Conservation (phyloP, 2,329 filamentous ascomycete species). For the Aspergillus sp. region DNA sequence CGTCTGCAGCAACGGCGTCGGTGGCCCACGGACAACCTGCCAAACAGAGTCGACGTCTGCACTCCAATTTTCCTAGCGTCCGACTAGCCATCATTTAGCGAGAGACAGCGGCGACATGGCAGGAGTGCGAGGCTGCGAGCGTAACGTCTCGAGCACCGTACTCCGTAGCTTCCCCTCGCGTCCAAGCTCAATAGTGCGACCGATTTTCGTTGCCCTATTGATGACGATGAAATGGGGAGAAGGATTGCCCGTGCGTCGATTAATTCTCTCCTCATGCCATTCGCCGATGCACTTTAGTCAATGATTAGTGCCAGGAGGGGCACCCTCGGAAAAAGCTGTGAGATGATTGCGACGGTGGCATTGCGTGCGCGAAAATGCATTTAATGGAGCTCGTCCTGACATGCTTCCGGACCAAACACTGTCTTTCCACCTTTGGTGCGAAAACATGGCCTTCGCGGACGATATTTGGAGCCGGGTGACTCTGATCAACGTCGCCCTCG, state of each 20-base stretch:
- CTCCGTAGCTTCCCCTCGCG: not conserved
- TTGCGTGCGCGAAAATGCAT: not conserved
- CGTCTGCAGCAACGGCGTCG: not conserved
- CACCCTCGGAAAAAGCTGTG: not conserved
- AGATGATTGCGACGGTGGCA: not conserved
- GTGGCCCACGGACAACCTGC: not conserved
- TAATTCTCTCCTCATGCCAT: not conserved
- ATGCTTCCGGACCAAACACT: not conserved
- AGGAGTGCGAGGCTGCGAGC: not conserved
- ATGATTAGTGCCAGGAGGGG: not conserved
- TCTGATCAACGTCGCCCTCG: slow-evolving; percentile 23
- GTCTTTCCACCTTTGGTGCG: not conserved
- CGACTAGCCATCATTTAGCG: not conserved
- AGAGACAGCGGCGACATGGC: not conserved
- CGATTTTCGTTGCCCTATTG: not conserved
- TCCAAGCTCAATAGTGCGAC: not conserved
- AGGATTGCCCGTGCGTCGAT: not conserved
- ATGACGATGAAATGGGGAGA: not conserved
- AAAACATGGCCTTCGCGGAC: slow-evolving; percentile 25
- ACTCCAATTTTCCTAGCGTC: not conserved
- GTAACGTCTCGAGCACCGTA: not conserved
- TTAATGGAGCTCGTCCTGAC: not conserved
- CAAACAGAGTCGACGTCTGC: not conserved
- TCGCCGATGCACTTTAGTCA: not conserved
- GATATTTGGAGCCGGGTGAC: slow-evolving; percentile 28